Evolutionary conservation across 2,329 filamentous ascomycete genomes (phyloP).

Genomic region (Sporothrix humicola): DNA sequence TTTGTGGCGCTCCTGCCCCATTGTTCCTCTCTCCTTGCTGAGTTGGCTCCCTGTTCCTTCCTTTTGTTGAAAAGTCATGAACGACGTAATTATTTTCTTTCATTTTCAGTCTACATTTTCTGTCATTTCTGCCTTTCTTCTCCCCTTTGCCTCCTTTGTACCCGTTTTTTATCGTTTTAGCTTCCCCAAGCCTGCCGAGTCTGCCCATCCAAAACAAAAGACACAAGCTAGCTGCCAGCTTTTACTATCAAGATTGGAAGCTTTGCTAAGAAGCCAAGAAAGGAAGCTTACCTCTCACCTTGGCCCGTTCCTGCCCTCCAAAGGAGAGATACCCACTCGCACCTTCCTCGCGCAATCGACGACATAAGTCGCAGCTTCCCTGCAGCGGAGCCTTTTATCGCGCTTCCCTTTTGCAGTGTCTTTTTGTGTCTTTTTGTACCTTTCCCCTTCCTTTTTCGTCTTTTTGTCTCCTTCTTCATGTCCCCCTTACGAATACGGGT

Average conservation of each 20-base stretch:
- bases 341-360: neutral
- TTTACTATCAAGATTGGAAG: too few relatives aligned
- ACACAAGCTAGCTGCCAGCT: too few relatives aligned
- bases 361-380: neutral
- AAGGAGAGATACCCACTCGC: constrained; percentile 8
- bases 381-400: neutral
- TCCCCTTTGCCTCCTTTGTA: too few relatives aligned
- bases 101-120: too few relatives aligned
- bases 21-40: neutral
- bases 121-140: too few relatives aligned
- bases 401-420: neutral
- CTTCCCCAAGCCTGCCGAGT: too few relatives aligned
- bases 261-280: neutral
- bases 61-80: neutral
- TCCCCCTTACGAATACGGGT: too few relatives aligned
- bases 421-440: neutral
- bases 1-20: neutral
- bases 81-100: too few relatives aligned
- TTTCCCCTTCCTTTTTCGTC: neutral
- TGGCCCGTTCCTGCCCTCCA: neutral
- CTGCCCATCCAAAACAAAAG: too few relatives aligned
- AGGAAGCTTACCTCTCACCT: too few relatives aligned
- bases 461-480: neutral
- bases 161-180: too few relatives aligned
- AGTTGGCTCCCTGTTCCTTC: neutral